Percentiles rank a stretch among this genome's conserved stretches.
Evolutionary conservation across 805 yeast species (phyloP).

Genomic region (Priceomyces medius): DNA sequence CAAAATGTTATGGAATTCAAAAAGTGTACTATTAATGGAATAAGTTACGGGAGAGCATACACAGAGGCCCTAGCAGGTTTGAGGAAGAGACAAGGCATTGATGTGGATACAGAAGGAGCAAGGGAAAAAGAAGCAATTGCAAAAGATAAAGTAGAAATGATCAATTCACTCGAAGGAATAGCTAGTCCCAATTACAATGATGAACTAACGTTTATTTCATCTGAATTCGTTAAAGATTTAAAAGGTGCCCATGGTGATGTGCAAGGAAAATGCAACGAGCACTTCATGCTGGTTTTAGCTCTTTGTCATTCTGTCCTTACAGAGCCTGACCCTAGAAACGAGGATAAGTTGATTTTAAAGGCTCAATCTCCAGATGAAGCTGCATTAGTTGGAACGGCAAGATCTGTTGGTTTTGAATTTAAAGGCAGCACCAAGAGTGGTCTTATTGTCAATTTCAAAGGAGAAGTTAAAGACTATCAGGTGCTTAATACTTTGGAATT

Average conservation of each 20-base stretch:
- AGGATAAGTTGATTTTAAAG: constrained; percentile 55
- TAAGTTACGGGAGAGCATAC: constrained; percentile 73
- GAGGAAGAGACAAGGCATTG: constrained; percentile 73
- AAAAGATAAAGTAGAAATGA: constrained; percentile 60
- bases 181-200: constrained; percentile 33
- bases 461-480: constrained; percentile 67
- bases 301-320: constrained; percentile 77
- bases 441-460: constrained; percentile 64
- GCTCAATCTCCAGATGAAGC: constrained; percentile 90
- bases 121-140: constrained; percentile 54
- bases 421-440: constrained; percentile 67
- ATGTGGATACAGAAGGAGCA: constrained; percentile 60
- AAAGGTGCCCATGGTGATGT: constrained; percentile 47
- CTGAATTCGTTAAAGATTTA: constrained; percentile 63
- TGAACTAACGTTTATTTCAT: constrained; percentile 69
- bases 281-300: constrained; percentile 74
- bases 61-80: constrained; percentile 82
- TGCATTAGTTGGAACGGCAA: constrained; percentile 78
- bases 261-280: constrained; percentile 63
- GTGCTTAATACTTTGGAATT: constrained; percentile 71
- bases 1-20: constrained; percentile 86
- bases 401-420: constrained; percentile 72
- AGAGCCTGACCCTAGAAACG: constrained; percentile 62
- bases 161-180: constrained; percentile 27
- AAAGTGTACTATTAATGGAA: constrained; percentile 73